Conservation (phyloP, 345 rosid genomes). For the Trapa bicornis region DNA sequence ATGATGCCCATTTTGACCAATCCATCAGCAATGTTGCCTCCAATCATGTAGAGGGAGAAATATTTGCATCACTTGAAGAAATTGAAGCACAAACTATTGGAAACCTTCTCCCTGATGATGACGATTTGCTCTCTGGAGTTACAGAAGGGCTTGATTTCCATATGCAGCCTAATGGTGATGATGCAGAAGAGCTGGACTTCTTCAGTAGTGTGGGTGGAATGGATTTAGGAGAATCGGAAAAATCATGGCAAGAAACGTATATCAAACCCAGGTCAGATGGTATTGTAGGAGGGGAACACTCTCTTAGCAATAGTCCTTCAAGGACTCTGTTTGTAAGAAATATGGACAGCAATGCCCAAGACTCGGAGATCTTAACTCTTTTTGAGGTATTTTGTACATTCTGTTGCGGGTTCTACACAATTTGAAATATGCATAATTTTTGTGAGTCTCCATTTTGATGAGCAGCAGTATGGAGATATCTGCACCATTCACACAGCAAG, state of each 20-base stretch:
- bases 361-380: constrained; percentile 62
- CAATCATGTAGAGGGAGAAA: constrained; percentile 46
- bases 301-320: constrained; percentile 52
- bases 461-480: constrained; percentile 84
- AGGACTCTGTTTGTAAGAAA: constrained; percentile 86
- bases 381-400: constrained; percentile 59
- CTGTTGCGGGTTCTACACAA: constrained; percentile 6
- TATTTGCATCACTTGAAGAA: constrained; percentile 62
- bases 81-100: constrained; percentile 85
- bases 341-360: constrained; percentile 58
- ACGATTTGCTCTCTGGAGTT: constrained; percentile 78
- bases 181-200: constrained; percentile 70
- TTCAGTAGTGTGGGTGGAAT: constrained; percentile 88
- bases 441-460: constrained; percentile 4
- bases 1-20: constrained; percentile 29
- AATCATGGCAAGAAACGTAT: constrained; percentile 22
- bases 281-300: constrained; percentile 43
- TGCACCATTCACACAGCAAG: constrained; percentile 56
- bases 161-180: constrained; percentile 35
- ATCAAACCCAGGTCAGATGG: constrained; percentile 29
- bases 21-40: constrained; percentile 31
- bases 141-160: constrained; percentile 43
- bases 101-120: constrained; percentile 88
- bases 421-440: constrained; percentile 7
- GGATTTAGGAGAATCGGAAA: constrained; percentile 75